Base-by-base conservation (phyloP, 768 basidiomycete species). In the Lactarius indigo region DNA sequence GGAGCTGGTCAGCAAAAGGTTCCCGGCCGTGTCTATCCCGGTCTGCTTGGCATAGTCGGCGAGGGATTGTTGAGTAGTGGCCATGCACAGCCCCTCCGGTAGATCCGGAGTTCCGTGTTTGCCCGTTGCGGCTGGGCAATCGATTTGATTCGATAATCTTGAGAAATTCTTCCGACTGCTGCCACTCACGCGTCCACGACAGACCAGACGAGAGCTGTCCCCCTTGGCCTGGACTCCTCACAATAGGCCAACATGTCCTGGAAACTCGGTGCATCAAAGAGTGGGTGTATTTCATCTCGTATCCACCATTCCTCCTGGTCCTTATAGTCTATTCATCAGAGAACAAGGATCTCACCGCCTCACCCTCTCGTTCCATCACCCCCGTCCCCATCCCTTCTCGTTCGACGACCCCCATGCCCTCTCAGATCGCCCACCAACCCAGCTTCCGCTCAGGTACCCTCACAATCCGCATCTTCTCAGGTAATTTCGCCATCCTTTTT, bases 381-480 rank as follows among this genome's bases (percentile, higher is more conserved):
- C 91, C 91, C 61, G 86, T 92, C 69, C 88, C 89, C 28, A 59
- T 64, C 6, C 69, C 67, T 7, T 93, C 91, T 15, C 83, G 91
- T 30, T 88, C 91, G n/a, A 84, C 85, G 5, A 92, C 91, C 0
- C 91, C 92, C 26, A 89, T 84, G 73, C 79, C 77, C 6, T 67
- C 73, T 28, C 73, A 77, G 68, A 59, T 69, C 55, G 72, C 61
- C 37, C 66, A 71, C 31, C 75, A 76, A 68, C 69, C 73, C 54
- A 78, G 89, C 75, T 90, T 91, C 71, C 85, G 92, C 77, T 90
- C 86, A 55, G 96, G 96, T 59, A 88, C 96, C 84, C 87, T 98
- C 72, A 96, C 93, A 69, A 95, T 99, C 76, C 87, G 94, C 68
- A 94, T 99, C 75, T 96, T 96, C 80, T 95, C 91, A 72, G 92